A percentile compares a stretch with the other conserved stretches of the same genome.
Evolutionary conservation across 495 filamentous ascomycete species (phyloP).

Genomic region (Lasiosphaeria ovina): DNA sequence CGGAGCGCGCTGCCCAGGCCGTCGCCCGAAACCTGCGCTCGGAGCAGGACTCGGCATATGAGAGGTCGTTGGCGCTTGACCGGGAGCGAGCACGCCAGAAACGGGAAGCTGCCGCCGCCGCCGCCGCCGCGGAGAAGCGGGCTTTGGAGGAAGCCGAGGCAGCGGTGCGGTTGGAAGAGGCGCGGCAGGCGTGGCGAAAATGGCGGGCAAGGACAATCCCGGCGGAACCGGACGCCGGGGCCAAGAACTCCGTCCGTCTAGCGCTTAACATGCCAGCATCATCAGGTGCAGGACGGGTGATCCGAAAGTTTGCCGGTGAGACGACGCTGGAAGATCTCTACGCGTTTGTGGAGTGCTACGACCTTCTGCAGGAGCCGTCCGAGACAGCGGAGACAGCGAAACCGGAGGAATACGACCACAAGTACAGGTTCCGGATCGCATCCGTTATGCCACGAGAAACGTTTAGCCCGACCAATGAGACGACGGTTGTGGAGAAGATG

Average conservation of each 20-base stretch:
- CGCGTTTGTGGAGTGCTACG: conserved; percentile 93
- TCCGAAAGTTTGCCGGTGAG: conserved; percentile 65
- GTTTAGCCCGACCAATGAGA: conserved; percentile 62
- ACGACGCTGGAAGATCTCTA: conserved; percentile 84
- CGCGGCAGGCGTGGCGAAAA: conserved; percentile 68
- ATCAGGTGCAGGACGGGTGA: conserved; percentile 59
- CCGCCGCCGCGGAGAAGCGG: conserved; percentile 53
- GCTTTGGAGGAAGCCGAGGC: conserved; percentile 62
- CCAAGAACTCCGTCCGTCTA: conserved; percentile 72
- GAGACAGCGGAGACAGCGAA: conserved; percentile 39
- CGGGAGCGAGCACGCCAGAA: conserved; percentile 73
- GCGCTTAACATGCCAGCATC: conserved; percentile 74
- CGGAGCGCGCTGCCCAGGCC: conserved; percentile 71
- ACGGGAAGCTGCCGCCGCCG: conserved; percentile 70
- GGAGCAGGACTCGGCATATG: conserved; percentile 89
- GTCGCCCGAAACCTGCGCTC: conserved; percentile 72
- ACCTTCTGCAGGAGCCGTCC: conserved; percentile 49
- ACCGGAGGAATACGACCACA: conserved; percentile 70
- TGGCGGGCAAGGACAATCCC: conserved; percentile 72
- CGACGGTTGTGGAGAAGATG: conserved; percentile 66
- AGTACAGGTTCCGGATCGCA: conserved; percentile 78
- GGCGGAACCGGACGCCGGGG: conserved; percentile 62
- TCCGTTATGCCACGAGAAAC: conserved; percentile 78
- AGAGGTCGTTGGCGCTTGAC: conserved; percentile 83
- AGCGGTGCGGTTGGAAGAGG: conserved; percentile 54